Percentiles rank a stretch among this genome's conserved stretches.
Conservation (phyloP, 306 rosid species). For the Boehmeria nivea region DNA sequence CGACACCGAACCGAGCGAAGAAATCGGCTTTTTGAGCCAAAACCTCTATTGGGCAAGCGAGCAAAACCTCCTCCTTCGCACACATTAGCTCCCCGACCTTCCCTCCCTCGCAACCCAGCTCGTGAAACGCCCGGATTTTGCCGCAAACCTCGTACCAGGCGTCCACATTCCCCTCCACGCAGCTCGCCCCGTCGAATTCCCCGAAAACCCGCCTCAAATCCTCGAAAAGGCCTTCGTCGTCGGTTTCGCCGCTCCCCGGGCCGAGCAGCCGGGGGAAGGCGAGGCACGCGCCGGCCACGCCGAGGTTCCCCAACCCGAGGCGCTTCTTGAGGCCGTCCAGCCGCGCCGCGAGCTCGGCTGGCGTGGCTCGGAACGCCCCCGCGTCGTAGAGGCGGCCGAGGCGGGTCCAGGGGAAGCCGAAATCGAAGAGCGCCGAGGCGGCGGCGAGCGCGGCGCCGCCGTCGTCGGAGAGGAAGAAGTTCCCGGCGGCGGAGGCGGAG, state of each 20-base stretch:
- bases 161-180: constrained; percentile 54
- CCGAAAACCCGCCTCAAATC: constrained; percentile 41
- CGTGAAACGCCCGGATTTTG: constrained; percentile 54
- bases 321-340: constrained; percentile 36
- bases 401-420: constrained; percentile 77
- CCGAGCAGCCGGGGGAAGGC: constrained; percentile 56
- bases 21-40: constrained; percentile 35
- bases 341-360: constrained; percentile 38
- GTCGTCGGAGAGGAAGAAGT: constrained; percentile 65
- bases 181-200: constrained; percentile 43
- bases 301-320: constrained; percentile 42
- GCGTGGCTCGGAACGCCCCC: constrained; percentile 34
- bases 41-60: constrained; percentile 40
- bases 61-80: constrained; percentile 35
- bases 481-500: constrained; percentile 35
- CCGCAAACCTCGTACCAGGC: constrained; percentile 52
- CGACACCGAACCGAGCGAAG: constrained; percentile 52
- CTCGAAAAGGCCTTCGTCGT: constrained; percentile 34
- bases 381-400: constrained; percentile 50
- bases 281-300: constrained; percentile 55
- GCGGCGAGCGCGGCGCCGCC: constrained; percentile 34
- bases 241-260: constrained; percentile 20
- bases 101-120: constrained; percentile 43
- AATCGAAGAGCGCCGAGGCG: constrained; percentile 51
- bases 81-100: constrained; percentile 37